Evolutionary conservation across 768 basidiomycete species (phyloP).

Genomic region (Tephrocybe sp.): DNA sequence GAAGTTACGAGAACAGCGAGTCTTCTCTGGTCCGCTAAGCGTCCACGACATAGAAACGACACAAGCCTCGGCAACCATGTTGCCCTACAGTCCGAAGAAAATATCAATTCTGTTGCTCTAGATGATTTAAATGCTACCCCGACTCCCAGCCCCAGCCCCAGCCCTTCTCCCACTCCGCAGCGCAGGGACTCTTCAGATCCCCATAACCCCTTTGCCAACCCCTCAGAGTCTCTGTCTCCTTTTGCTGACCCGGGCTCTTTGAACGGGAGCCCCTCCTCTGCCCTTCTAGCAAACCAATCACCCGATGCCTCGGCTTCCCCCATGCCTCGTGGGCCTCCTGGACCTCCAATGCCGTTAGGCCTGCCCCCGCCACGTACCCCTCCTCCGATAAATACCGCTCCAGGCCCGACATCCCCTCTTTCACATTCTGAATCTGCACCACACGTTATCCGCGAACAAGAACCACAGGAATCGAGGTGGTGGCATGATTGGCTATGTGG

Average conservation of each 20-base stretch:
- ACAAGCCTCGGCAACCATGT: constrained; percentile 40
- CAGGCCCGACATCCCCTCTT: constrained; percentile 34
- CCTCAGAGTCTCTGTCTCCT: constrained; percentile 47
- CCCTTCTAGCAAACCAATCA: neutral
- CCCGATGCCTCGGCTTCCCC: constrained; percentile 14
- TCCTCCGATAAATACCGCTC: constrained; percentile 42
- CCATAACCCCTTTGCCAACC: constrained; percentile 50
- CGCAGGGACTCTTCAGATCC: constrained; percentile 26
- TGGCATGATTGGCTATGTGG: constrained; percentile 90
- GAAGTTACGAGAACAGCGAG: constrained; percentile 62
- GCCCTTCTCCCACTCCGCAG: constrained; percentile 34
- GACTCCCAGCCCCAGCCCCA: constrained; percentile 22
- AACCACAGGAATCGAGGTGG: constrained; percentile 52
- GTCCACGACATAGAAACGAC: constrained; percentile 30
- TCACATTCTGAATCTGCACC: constrained; percentile 18
- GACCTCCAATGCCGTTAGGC: constrained; percentile 54
- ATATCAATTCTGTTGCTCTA: constrained; percentile 54
- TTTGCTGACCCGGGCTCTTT: constrained; percentile 38
- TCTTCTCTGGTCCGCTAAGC: constrained; percentile 51
- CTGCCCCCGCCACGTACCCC: constrained; percentile 63
- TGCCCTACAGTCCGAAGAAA: constrained; percentile 50
- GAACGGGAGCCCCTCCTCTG: constrained; percentile 16
- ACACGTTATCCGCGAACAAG: constrained; percentile 28
- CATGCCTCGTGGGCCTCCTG: constrained; percentile 30
- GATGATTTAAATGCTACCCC: constrained; percentile 48